Base-by-base conservation (phyloP, 805 yeast genomes). In the Lipomyces japonicus region DNA sequence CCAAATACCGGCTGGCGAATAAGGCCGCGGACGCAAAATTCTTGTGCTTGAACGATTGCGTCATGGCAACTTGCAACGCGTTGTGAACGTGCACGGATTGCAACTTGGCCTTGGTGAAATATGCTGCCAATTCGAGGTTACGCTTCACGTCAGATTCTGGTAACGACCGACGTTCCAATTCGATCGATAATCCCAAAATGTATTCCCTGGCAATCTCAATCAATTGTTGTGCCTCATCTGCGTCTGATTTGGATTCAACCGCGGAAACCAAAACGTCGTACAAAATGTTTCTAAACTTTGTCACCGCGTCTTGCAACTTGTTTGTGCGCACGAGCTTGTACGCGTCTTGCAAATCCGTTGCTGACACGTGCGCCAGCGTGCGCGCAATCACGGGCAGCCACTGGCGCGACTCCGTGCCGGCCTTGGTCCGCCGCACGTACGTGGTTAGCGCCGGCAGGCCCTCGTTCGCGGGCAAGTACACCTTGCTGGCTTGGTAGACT, bases 21-120 rank as follows among this genome's bases (percentile, higher is more conserved):
- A 81, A 82, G 4, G 96, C 80, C 1, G 98, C 96, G 53, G 84
- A 79, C 2, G 90, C 83, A 71, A 71, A 93, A 71, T 93, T 91
- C 68, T 90, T 89, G 66, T 84, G 76, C 66, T 85, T 86, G 77
- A 86, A 89, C 35, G 93, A 80, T 72, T 87, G 95, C 39, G 85
- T 81, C 93, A 91, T 86, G 35, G 99, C 98, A 49, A 89, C 96
- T 67, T 88, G 95, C 62, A 89, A 75, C 10, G 97, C 96, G 64
- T 88, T 84, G 46, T 84, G 79, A 52, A 84, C 79, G 69, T 93
- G 98, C 5, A 84, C 83, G 31, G 86, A 82, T 57, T 84, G 87
- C 61, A 93, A 76, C 58, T 84, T 79, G 24, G 90, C 83, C 65
- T 79, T 82, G 12, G 98, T 88, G 74, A 93, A 95, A 70, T 91